Percentiles rank a stretch among this genome's conserved stretches.
phyloP scores from a whole-genome alignment of 2,329 filamentous ascomycete genomes.

The Berkeleyomyces rouxiae region DNA sequence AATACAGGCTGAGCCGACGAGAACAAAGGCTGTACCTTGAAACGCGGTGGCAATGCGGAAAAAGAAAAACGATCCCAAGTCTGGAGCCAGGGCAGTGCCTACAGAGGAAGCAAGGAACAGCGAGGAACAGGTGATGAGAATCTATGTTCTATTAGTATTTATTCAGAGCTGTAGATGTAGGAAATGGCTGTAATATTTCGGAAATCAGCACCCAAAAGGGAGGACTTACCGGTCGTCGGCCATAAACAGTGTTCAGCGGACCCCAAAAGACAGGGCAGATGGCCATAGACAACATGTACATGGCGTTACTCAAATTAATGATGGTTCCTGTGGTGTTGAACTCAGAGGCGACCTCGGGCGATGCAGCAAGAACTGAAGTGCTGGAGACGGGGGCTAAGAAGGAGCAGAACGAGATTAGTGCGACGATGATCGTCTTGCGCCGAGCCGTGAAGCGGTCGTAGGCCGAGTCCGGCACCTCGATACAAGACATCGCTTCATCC shows the following conservation, averaged over 20 bases:
- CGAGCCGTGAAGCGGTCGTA: conserved; percentile 47
- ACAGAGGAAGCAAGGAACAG: conserved; percentile 55
- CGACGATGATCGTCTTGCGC: conserved; percentile 51
- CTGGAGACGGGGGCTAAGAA: conserved; percentile 62
- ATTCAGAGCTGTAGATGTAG: neutral
- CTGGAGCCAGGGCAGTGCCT: conserved; percentile 55
- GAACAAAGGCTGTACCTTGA: conserved; percentile 57
- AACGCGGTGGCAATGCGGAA: conserved; percentile 61
- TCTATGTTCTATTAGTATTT: conserved; percentile 14
- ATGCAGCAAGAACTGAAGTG: conserved; percentile 55
- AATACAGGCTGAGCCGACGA: conserved; percentile 54
- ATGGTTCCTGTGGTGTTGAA: conserved; percentile 50
- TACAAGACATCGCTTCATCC: conserved; percentile 7
- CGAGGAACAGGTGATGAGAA: conserved; percentile 36
- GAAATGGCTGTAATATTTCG: neutral
- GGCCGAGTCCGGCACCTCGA: conserved; percentile 32
- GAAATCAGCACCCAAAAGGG: neutral
- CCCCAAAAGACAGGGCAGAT: conserved; percentile 54
- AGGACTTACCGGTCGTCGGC: conserved; percentile 35
- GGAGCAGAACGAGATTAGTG: conserved; percentile 54
- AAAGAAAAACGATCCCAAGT: conserved; percentile 53
- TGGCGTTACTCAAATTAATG: conserved; percentile 57
- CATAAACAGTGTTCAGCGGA: conserved; percentile 50
- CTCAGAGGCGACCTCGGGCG: conserved; percentile 53
- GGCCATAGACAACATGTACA: conserved; percentile 63